Evolutionary conservation across 306 rosid genomes (phyloP).

Genomic region (Ammopiptanthus mongolicus): DNA sequence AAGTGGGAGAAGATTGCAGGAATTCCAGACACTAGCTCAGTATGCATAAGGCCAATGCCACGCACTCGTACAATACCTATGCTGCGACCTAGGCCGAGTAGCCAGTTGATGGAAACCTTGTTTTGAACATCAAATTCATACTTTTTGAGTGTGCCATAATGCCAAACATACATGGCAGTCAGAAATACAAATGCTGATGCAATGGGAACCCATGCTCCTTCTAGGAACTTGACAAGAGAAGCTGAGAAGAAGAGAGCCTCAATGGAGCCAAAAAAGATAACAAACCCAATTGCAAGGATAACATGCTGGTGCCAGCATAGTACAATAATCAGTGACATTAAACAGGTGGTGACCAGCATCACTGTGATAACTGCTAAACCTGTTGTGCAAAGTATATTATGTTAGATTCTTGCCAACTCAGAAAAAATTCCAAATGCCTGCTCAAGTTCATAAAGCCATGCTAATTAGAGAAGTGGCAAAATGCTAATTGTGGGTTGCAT

Average conservation of each 20-base stretch:
- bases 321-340: conserved; percentile 89
- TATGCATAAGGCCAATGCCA: conserved; percentile 80
- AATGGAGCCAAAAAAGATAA: conserved; percentile 63
- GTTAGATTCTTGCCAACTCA: conserved; percentile 8
- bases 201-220: conserved; percentile 95
- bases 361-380: conserved; percentile 96
- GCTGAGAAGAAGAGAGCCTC: conserved; percentile 96
- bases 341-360: conserved; percentile 94
- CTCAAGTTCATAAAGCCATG: background rate
- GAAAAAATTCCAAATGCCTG: background rate
- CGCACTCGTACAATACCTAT: conserved; percentile 80
- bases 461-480: background rate
- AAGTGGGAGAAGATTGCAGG: conserved; percentile 91
- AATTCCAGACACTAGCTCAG: conserved; percentile 85
- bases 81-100: conserved; percentile 71
- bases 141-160: conserved; percentile 74
- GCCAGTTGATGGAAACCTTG: conserved; percentile 88
- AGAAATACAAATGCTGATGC: conserved; percentile 52
- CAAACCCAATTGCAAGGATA: conserved; percentile 58
- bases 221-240: conserved; percentile 71
- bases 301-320: conserved; percentile 77
- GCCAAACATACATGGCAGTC: conserved; percentile 73
- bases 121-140: conserved; percentile 84
- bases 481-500: background rate
- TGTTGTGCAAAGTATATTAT: conserved; percentile 27